phyloP scores from a whole-genome alignment of 768 basidiomycete species.

The Mycena chlorophos region DNA sequence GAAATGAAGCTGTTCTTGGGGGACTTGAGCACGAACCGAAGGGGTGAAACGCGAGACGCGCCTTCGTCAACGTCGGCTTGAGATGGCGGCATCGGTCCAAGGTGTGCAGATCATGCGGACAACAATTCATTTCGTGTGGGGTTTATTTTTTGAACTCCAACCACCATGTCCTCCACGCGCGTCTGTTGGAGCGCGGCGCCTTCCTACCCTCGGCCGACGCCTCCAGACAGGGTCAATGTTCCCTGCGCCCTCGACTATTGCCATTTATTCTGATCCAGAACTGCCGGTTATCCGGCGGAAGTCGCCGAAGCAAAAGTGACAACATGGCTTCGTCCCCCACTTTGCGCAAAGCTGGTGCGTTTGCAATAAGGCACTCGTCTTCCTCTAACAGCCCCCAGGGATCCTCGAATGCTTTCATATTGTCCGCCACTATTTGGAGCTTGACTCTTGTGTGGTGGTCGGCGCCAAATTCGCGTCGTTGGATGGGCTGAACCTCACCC shows the following conservation, averaged over 20 bases:
- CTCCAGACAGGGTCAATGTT: too few species aligned
- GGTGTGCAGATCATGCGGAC: neutral
- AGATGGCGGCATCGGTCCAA: neutral
- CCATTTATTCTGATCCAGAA: too few species aligned
- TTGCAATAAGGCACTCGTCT: neutral
- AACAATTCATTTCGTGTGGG: neutral
- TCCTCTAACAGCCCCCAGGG: neutral
- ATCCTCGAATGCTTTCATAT: slow-evolving; percentile 1
- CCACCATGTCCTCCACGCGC: neutral
- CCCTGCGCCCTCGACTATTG: too few species aligned
- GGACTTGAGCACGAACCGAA: slow-evolving; percentile 31
- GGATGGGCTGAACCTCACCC: neutral
- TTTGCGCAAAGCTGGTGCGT: neutral
- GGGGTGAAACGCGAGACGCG: neutral
- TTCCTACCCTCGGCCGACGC: too few species aligned
- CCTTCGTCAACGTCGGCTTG: neutral
- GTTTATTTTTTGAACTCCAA: neutral
- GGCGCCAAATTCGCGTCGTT: neutral
- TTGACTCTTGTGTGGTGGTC: neutral
- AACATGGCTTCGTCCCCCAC: neutral
- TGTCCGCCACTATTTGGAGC: neutral
- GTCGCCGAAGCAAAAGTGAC: too few species aligned
- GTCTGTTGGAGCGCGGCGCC: too few species aligned
- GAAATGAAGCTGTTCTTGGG: slow-evolving; percentile 66
- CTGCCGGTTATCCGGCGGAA: too few species aligned